phyloP scores from a whole-genome alignment of 2,329 filamentous ascomycete genomes.

The Apiospora saccharicola region DNA sequence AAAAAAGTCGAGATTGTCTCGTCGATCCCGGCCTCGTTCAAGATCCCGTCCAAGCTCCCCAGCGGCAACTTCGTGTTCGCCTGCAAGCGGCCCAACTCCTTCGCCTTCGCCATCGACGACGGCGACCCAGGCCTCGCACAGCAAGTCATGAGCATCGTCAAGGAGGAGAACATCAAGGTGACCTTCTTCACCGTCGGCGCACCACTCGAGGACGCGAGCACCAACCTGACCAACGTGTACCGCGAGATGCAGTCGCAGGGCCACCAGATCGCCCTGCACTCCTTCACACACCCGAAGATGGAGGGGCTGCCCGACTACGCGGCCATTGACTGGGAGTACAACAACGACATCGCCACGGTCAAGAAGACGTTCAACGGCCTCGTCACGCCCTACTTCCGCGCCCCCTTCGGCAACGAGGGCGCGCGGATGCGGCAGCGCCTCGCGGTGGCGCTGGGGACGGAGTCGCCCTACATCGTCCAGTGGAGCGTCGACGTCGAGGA shows the following conservation, averaged over 20 bases:
- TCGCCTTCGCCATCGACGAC: slow-evolving; percentile 77
- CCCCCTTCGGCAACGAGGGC: slow-evolving; percentile 73
- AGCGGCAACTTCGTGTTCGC: slow-evolving; percentile 67
- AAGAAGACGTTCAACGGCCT: slow-evolving; percentile 45
- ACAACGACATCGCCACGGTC: slow-evolving; percentile 61
- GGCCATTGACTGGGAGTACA: slow-evolving; percentile 68
- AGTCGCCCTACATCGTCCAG: slow-evolving; percentile 66
- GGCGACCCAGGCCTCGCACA: slow-evolving; percentile 66
- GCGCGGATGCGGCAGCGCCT: slow-evolving; percentile 71
- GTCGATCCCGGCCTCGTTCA: slow-evolving; percentile 57
- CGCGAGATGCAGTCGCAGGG: slow-evolving; percentile 66
- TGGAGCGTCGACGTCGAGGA: slow-evolving; percentile 78
- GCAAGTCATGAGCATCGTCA: slow-evolving; percentile 67
- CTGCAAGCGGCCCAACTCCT: slow-evolving; percentile 73
- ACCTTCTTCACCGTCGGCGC: slow-evolving; percentile 77
- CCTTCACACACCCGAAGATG: slow-evolving; percentile 74
- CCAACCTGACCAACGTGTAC: slow-evolving; percentile 70
- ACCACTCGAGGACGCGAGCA: slow-evolving; percentile 63
- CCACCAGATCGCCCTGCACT: slow-evolving; percentile 74
- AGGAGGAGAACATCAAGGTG: slow-evolving; percentile 67
- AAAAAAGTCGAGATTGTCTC: slow-evolving; percentile 68
- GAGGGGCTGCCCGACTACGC: slow-evolving; percentile 60
- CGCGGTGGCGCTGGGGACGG: slow-evolving; percentile 56
- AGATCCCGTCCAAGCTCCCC: slow-evolving; percentile 65
- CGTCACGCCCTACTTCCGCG: slow-evolving; percentile 66